Conservation (phyloP, 2,329 filamentous ascomycete species). For the Penicillium glabrum region DNA sequence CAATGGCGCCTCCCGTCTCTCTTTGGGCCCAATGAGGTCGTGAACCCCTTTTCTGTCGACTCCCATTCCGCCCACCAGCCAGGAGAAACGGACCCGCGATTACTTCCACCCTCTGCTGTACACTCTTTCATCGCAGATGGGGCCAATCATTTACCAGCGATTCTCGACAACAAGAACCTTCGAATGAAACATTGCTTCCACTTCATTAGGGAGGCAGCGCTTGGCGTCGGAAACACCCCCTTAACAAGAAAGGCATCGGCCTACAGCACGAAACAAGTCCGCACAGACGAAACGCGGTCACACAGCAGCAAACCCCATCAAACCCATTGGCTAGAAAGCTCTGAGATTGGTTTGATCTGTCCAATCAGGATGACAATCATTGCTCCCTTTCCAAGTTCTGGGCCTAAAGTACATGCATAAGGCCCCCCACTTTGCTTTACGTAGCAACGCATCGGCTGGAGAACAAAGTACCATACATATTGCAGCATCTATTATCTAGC, state of each 20-base stretch:
- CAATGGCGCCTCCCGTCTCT: no score
- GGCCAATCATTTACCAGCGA: neutral
- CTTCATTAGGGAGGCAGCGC: neutral
- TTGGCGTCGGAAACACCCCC: neutral
- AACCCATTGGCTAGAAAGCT: neutral
- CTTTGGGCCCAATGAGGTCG: no score
- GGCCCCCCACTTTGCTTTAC: neutral
- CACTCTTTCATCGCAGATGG: neutral
- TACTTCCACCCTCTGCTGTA: neutral
- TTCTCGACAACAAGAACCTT: neutral
- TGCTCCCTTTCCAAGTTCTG: neutral
- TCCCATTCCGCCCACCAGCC: no score
- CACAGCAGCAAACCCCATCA: neutral
- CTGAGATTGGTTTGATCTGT: neutral
- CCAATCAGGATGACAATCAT: neutral
- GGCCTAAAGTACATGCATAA: no score
- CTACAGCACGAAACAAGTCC: neutral
- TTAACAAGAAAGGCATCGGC: neutral
- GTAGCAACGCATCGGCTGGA: neutral
- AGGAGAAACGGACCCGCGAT: no score
- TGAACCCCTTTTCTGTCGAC: no score
- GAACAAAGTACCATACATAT: neutral
- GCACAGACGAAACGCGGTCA: neutral
- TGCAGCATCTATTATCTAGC: neutral
- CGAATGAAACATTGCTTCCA: neutral